A percentile compares a stretch with the other conserved stretches of the same genome.
These are phyloP conservation scores for Rhodomyrtus tomentosa DNA, from an alignment of 345 rosid genomes.

Conservation along the genomic window DNA sequence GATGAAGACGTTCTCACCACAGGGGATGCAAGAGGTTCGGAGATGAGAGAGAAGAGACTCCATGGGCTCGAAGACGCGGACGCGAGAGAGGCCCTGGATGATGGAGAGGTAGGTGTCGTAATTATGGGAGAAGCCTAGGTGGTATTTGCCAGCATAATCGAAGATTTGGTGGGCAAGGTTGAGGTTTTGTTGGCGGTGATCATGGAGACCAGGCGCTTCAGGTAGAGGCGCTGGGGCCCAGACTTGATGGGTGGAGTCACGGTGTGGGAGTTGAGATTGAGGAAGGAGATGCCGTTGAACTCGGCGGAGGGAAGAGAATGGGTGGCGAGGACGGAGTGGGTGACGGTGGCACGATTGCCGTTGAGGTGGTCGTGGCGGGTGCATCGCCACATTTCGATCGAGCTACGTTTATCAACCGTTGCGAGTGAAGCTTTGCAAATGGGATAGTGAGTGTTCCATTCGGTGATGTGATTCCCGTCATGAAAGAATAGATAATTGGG, in stretches of 20 bases:
- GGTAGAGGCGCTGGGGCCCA: conserved; percentile 77
- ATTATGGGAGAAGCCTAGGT: conserved; percentile 52
- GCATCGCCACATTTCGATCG: not conserved
- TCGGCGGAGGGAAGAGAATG: not conserved
- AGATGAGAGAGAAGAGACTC: conserved; percentile 56
- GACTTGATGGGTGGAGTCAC: conserved; percentile 73
- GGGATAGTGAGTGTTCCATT: too few relatives aligned
- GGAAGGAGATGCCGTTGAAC: not conserved
- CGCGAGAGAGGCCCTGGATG: conserved; percentile 68
- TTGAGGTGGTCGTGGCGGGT: not conserved
- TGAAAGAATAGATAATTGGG: too few relatives aligned
- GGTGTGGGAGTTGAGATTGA: conserved; percentile 20
- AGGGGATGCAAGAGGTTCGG: conserved; percentile 30
- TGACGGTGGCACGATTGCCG: not conserved
- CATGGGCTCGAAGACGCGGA: conserved; percentile 60
- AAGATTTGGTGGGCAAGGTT: conserved; percentile 87
- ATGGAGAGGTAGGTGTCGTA: conserved; percentile 70
- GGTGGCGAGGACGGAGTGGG: not conserved
- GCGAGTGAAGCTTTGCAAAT: not conserved
- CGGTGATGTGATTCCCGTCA: too few relatives aligned
- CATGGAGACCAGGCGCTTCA: conserved; percentile 66
- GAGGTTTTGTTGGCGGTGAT: conserved; percentile 69
- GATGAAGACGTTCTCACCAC: conserved; percentile 72
- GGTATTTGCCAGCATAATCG: conserved; percentile 68
- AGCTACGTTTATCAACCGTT: not conserved